Conservation (phyloP, 495 filamentous ascomycete species). For the Hypoxylon fuscum region DNA sequence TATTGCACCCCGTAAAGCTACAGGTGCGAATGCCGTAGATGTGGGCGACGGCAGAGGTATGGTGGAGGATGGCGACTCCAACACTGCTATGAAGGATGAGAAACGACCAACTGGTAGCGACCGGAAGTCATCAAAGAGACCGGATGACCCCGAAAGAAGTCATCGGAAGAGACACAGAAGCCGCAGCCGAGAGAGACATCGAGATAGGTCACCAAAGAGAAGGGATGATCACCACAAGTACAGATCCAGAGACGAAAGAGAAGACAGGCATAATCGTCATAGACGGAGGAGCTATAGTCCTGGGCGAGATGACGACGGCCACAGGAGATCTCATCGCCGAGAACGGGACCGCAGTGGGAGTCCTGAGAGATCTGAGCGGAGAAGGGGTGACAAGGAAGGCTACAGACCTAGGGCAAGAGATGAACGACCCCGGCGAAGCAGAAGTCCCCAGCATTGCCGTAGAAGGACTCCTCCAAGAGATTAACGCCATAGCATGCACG, state of each 20-base stretch:
- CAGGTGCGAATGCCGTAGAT: constrained; percentile 60
- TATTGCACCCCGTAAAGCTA: constrained; percentile 59
- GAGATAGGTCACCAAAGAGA: constrained; percentile 30
- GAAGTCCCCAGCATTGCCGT: constrained; percentile 28
- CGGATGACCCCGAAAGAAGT: constrained; percentile 46
- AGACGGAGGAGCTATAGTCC: constrained; percentile 30
- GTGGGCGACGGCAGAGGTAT: constrained; percentile 36
- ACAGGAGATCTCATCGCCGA: constrained; percentile 14
- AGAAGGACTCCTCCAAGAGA: constrained; percentile 20
- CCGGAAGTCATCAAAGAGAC: constrained; percentile 33
- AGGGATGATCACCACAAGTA: constrained; percentile 24
- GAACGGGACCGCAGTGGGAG: constrained; percentile 32
- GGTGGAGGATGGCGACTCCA: constrained; percentile 10
- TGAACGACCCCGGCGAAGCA: constrained; percentile 36
- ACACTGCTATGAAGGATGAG: constrained; percentile 11
- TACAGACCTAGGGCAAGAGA: constrained; percentile 34
- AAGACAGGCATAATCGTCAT: constrained; percentile 27
- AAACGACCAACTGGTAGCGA: constrained; percentile 29
- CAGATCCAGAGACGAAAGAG: constrained; percentile 29
- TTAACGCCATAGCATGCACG: too few relatives aligned
- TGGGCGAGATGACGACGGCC: constrained; percentile 18
- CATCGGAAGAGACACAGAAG: constrained; percentile 50
- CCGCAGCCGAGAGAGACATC: constrained; percentile 41
- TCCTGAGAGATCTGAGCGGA: constrained; percentile 33
- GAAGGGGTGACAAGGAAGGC: constrained; percentile 26